Evolutionary conservation across 305 asterid species (phyloP).

Genomic region (Salvia sclarea): DNA sequence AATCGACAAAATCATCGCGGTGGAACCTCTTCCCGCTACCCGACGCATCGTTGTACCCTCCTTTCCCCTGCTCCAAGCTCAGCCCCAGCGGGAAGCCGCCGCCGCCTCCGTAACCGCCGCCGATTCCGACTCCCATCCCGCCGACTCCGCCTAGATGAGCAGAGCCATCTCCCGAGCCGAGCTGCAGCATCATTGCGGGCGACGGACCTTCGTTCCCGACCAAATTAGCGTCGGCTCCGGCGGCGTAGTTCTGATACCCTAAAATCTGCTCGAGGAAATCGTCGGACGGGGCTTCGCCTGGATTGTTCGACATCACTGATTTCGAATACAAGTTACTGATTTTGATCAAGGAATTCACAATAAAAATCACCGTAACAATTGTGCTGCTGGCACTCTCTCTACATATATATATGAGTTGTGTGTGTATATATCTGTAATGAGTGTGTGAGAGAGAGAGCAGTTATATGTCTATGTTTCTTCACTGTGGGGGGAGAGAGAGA

Average conservation of each 20-base stretch:
- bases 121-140: slow-evolving; percentile 53
- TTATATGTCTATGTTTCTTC: neutral
- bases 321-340: slow-evolving; percentile 30
- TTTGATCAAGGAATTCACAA: slow-evolving; percentile 4
- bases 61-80: slow-evolving; percentile 86
- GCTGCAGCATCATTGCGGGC: slow-evolving; percentile 64
- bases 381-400: neutral
- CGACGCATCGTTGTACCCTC: slow-evolving; percentile 60
- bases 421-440: neutral
- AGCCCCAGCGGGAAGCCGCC: slow-evolving; percentile 74
- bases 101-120: slow-evolving; percentile 53
- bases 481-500: neutral
- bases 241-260: slow-evolving; percentile 64
- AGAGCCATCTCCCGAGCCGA: slow-evolving; percentile 60
- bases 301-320: slow-evolving; percentile 67
- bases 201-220: slow-evolving; percentile 46
- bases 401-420: too few species aligned
- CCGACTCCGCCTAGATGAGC: slow-evolving; percentile 56
- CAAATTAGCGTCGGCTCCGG: slow-evolving; percentile 46
- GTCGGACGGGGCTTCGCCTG: slow-evolving; percentile 72
- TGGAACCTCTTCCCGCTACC: slow-evolving; percentile 68
- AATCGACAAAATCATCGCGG: slow-evolving; percentile 57
- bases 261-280: slow-evolving; percentile 88
- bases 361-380: neutral
- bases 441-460: slow-evolving; percentile 19